These are phyloP conservation scores for Xylariaceae sp. DNA, from an alignment of 2,329 filamentous ascomycete genomes.

Conservation along the genomic window DNA sequence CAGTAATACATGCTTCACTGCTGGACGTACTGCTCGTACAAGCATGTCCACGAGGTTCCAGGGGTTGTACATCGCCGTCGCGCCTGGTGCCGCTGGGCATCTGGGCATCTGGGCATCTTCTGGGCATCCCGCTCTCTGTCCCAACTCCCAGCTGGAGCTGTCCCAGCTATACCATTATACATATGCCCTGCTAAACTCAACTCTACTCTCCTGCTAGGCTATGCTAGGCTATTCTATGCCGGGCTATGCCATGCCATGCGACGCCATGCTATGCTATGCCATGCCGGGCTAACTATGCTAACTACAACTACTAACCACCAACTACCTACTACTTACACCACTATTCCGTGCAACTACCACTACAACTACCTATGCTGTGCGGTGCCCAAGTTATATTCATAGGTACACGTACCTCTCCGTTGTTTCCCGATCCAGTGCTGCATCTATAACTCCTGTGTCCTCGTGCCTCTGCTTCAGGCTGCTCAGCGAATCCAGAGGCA, in stretches of 20 bases:
- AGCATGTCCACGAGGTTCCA: conserved; percentile 1
- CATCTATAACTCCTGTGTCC: conserved; percentile 13
- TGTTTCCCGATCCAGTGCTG: conserved; percentile 8
- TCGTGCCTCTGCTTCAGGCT: conserved; percentile 8
- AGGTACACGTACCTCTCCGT: conserved; percentile 8
- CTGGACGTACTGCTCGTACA: neutral
- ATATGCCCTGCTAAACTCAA: neutral
- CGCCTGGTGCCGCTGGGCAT: neutral
- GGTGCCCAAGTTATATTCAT: neutral
- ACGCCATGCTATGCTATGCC: neutral
- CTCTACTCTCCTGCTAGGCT: neutral
- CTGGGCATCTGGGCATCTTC: too few species aligned
- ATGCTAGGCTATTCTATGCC: neutral
- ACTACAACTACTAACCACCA: too few species aligned
- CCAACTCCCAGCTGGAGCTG: too few species aligned
- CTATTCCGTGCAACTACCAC: too few species aligned
- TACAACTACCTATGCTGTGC: neutral
- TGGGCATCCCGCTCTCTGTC: too few species aligned
- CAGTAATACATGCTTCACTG: too few species aligned
- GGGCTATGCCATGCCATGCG: neutral
- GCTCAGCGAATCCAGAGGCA: neutral
- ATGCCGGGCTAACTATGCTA: neutral
- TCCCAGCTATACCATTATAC: too few species aligned
- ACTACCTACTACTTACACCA: too few species aligned
- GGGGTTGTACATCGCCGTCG: neutral